Percentiles rank a stretch among this genome's conserved stretches.
phyloP scores from a whole-genome alignment of 2,329 filamentous ascomycete genomes.

The Pestalotiopsis sp. region DNA sequence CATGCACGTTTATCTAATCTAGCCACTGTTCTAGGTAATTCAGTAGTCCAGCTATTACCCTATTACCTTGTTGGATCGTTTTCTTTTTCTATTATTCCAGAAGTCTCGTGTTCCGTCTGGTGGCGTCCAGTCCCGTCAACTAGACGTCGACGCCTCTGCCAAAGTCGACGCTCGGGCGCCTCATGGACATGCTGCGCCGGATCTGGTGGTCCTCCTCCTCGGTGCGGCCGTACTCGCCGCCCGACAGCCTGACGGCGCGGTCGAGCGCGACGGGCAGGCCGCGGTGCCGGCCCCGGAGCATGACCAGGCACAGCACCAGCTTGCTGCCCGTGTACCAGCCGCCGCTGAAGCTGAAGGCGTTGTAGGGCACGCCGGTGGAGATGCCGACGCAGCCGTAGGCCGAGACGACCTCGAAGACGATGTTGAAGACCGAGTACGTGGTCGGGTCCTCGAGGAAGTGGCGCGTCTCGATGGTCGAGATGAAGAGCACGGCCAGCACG shows the following conservation, averaged over 20 bases:
- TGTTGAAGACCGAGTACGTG: conserved; percentile 61
- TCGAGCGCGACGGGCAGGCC: conserved; percentile 60
- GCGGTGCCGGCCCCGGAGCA: conserved; percentile 59
- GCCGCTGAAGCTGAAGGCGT: conserved; percentile 58
- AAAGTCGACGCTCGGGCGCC: conserved; percentile 26
- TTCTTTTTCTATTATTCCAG: neutral
- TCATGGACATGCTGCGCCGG: conserved; percentile 37
- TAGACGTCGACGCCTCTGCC: neutral
- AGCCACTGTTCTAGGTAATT: neutral
- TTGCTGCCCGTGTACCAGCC: conserved; percentile 59
- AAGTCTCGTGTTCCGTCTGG: neutral
- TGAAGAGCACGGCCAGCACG: conserved; percentile 60
- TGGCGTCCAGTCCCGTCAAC: neutral
- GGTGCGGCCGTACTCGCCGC: conserved; percentile 38
- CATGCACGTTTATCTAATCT: too few species aligned
- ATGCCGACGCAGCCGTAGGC: conserved; percentile 67
- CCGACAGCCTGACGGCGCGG: conserved; percentile 51
- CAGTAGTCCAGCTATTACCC: too few species aligned
- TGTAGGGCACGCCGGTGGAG: conserved; percentile 56
- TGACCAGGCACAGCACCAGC: conserved; percentile 59
- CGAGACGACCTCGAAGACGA: conserved; percentile 60
- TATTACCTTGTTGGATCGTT: too few species aligned
- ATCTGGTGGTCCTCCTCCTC: conserved; percentile 46
- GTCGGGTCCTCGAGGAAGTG: conserved; percentile 55
- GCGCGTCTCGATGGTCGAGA: conserved; percentile 61